Evolutionary conservation across 2,329 filamentous ascomycete species (phyloP).

Genomic region (Pestalotiopsis sp.): DNA sequence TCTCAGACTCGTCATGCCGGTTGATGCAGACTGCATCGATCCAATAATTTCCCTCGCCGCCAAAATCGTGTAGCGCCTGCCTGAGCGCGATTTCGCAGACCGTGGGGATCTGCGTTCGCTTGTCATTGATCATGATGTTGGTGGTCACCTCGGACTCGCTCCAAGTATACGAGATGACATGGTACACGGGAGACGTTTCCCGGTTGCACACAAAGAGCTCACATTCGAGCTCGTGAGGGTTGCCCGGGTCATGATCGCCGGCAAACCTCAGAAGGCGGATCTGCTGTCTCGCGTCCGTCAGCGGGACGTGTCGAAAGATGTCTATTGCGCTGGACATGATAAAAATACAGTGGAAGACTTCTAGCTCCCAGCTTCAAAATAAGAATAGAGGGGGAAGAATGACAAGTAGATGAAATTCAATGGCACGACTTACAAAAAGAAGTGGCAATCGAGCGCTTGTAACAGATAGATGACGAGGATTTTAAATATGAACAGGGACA

Average conservation of each 20-base stretch:
- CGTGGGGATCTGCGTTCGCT: neutral
- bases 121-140: neutral
- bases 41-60: neutral
- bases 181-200: neutral
- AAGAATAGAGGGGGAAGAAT: no score
- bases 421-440: no score
- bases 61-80: neutral
- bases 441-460: no score
- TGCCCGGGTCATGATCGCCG: neutral
- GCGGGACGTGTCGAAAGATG: neutral
- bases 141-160: neutral
- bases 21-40: neutral
- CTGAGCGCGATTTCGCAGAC: neutral
- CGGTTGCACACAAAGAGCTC: neutral
- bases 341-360: neutral
- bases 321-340: neutral
- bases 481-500: no score
- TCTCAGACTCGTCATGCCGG: neutral
- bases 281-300: neutral
- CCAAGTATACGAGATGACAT: neutral
- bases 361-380: neutral
- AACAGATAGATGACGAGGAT: no score
- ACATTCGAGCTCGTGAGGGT: neutral
- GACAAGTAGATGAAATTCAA: no score
- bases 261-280: neutral